Conservation (phyloP, 1,284 basidiomycete species). For the Hymenochaete sp. region DNA sequence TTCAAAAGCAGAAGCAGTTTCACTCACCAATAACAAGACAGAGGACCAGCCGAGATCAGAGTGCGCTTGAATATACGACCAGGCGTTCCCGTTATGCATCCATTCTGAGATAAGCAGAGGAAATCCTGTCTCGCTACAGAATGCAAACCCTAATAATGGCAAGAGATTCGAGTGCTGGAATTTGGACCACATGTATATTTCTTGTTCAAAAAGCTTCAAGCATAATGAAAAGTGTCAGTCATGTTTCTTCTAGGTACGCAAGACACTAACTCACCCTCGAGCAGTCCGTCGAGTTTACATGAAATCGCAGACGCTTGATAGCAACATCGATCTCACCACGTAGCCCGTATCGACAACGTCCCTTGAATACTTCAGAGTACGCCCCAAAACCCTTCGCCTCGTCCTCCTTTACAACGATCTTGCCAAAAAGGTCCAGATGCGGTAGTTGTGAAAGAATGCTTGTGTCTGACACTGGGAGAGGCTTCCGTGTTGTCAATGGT, state of each 20-base stretch:
- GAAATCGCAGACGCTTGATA: conserved; percentile 6
- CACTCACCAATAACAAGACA: too few species aligned
- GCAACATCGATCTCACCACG: neutral
- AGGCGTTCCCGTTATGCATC: conserved; percentile 8
- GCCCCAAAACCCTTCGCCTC: neutral
- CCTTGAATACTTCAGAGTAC: neutral
- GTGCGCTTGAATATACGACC: conserved; percentile 3
- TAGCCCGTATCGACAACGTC: neutral
- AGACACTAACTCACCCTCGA: conserved; percentile 6
- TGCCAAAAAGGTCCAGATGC: neutral
- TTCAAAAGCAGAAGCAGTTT: neutral
- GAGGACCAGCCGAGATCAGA: neutral
- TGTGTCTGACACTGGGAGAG: too few species aligned
- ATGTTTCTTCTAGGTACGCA: neutral
- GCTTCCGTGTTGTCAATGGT: too few species aligned
- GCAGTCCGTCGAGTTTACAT: conserved; percentile 1
- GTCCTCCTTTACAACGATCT: neutral
- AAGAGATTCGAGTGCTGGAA: conserved; percentile 6
- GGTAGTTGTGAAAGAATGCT: conserved; percentile 1
- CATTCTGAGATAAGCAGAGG: conserved; percentile 12
- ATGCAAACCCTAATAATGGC: conserved; percentile 7
- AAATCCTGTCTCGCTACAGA: conserved; percentile 3
- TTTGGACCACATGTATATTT: conserved; percentile 12
- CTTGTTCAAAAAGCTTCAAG: conserved; percentile 5
- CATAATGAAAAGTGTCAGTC: neutral